Conservation (phyloP, 2,329 filamentous ascomycete genomes). For the Fusarium buharicum region DNA sequence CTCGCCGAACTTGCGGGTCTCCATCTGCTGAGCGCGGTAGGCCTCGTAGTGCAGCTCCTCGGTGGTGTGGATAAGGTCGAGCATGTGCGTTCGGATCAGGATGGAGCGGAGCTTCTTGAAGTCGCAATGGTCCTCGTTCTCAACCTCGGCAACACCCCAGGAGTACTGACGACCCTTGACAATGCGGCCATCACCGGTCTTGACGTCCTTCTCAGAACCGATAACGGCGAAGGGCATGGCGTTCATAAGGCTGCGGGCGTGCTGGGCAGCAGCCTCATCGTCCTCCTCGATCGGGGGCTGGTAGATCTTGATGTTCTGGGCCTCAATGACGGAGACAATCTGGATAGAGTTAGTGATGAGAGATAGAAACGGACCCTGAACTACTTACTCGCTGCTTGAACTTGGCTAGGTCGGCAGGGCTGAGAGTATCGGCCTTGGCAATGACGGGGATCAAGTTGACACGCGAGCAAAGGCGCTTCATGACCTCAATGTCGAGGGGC, state of each 20-base stretch:
- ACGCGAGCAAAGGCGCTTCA: slow-evolving; percentile 98
- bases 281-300: slow-evolving; percentile 97
- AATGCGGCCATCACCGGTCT: slow-evolving; percentile 93
- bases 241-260: slow-evolving; percentile 92
- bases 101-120: slow-evolving; percentile 99
- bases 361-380: neutral
- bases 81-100: slow-evolving; percentile 98
- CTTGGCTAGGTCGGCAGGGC: slow-evolving; percentile 86
- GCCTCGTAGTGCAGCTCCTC: slow-evolving; percentile 99
- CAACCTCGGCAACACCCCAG: slow-evolving; percentile 98
- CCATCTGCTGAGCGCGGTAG: slow-evolving; percentile 99
- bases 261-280: slow-evolving; percentile 93
- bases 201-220: slow-evolving; percentile 98
- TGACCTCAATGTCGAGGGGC: slow-evolving; percentile 98
- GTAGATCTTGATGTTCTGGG: slow-evolving; percentile 99
- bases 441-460: slow-evolving; percentile 99
- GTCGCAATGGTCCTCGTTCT: slow-evolving; percentile 99
- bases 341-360: slow-evolving; percentile 52
- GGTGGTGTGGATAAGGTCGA: slow-evolving; percentile 99
- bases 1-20: slow-evolving; percentile 99
- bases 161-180: slow-evolving; percentile 99
- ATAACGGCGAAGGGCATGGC: slow-evolving; percentile 99
- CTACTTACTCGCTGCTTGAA: slow-evolving; percentile 91
- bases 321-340: slow-evolving; percentile 95
- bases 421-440: slow-evolving; percentile 98